Evolutionary conservation across 352 stramenopile species (phyloP).

Genomic region (Phytophthora lateralis): DNA sequence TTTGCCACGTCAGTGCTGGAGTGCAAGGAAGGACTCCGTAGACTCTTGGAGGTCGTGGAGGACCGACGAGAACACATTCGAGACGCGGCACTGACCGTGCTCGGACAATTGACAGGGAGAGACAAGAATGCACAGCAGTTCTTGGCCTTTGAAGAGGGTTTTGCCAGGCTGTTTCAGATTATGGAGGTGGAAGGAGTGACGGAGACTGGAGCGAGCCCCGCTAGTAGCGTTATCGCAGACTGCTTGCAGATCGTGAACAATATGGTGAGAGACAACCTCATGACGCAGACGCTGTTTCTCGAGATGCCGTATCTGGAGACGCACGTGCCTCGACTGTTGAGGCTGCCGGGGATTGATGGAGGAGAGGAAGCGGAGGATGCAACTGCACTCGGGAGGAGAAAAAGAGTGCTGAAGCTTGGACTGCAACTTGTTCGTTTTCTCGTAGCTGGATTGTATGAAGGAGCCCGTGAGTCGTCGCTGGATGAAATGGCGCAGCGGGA

Average conservation of each 20-base stretch:
- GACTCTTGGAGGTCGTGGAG: conserved; percentile 76
- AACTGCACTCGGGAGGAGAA: conserved; percentile 40
- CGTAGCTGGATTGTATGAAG: conserved; percentile 63
- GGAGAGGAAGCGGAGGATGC: conserved; percentile 24
- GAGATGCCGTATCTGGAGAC: conserved; percentile 63
- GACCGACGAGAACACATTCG: conserved; percentile 85
- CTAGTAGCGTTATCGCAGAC: conserved; percentile 65
- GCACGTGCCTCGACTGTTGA: conserved; percentile 56
- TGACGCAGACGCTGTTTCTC: conserved; percentile 77
- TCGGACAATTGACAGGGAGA: conserved; percentile 67
- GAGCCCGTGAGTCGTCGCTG: conserved; percentile 40
- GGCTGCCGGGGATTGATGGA: conserved; percentile 31
- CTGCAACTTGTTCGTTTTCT: conserved; percentile 76
- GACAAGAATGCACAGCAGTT: conserved; percentile 84
- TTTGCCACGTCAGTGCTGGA: conserved; percentile 60
- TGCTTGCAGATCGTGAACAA: conserved; percentile 84
- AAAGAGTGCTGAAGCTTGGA: conserved; percentile 61
- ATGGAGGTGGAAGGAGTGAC: conserved; percentile 69
- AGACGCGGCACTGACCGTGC: conserved; percentile 70
- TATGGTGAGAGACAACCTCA: conserved; percentile 79
- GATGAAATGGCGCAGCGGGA: conserved; percentile 67
- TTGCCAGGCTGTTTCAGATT: conserved; percentile 76
- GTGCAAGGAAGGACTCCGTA: conserved; percentile 71
- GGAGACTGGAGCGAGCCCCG: conserved; percentile 29
- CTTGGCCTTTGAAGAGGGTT: conserved; percentile 82